Percentiles rank a stretch among this genome's conserved stretches.
phyloP scores from a whole-genome alignment of 1,284 basidiomycete species.

The Polyporus tsugae region DNA sequence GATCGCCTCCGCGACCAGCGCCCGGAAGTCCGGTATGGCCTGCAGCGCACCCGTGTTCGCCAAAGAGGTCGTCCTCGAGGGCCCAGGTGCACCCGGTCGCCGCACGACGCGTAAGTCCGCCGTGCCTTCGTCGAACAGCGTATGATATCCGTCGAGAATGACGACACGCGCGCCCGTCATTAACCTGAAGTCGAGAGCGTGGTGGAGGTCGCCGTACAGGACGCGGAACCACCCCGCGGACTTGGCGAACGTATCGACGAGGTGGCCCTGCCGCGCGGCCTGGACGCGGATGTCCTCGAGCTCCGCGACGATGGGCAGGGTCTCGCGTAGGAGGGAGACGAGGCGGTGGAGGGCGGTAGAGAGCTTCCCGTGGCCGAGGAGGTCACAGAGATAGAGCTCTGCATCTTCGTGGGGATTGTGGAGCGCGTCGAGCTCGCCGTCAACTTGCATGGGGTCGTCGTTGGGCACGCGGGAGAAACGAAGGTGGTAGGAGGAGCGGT shows the following conservation, averaged over 20 bases:
- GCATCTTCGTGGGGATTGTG: constrained; percentile 79
- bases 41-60: constrained; percentile 51
- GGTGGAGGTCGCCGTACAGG: constrained; percentile 72
- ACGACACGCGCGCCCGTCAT: constrained; percentile 70
- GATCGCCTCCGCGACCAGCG: constrained; percentile 55
- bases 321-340: constrained; percentile 73
- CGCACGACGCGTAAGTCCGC: constrained; percentile 16
- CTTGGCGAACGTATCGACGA: constrained; percentile 76
- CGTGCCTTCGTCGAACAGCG: constrained; percentile 53
- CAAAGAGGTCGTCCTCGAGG: constrained; percentile 1
- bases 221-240: constrained; percentile 84
- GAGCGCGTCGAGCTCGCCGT: constrained; percentile 30
- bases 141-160: constrained; percentile 73
- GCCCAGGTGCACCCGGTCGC: not conserved
- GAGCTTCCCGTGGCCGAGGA: constrained; percentile 69
- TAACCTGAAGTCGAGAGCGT: constrained; percentile 82
- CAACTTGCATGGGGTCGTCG: constrained; percentile 31
- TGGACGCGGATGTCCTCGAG: constrained; percentile 65
- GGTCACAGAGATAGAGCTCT: constrained; percentile 70
- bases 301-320: constrained; percentile 75
- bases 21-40: constrained; percentile 67
- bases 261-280: constrained; percentile 47
- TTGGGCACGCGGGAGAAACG: constrained; percentile 65
- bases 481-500: constrained; percentile 74
- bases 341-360: constrained; percentile 69